Base-by-base conservation (phyloP, 2,329 filamentous ascomycete species). In the Phialophora expanda region DNA sequence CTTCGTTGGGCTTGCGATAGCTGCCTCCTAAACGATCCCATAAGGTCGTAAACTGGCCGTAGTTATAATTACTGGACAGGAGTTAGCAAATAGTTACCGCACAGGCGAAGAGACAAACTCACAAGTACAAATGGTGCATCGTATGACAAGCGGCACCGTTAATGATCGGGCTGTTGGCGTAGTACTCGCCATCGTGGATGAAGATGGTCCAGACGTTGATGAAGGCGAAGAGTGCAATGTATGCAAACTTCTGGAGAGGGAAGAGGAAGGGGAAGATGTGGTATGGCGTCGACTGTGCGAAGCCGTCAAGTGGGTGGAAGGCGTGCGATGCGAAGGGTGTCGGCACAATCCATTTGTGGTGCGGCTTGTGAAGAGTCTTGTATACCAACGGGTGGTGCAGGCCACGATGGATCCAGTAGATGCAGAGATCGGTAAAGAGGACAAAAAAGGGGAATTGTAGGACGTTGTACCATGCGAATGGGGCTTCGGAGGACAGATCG, bases 331-430 rank as follows among this genome's bases (percentile, higher is more conserved):
- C 93, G 77, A 87, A 97, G 0, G 94, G 94, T 2, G 92, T 96
- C 2, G 94, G 94, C 92, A 97, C 96, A 80, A 98, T 97, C 94
- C 94, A 98, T 83, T 97, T 97, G 88, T 98, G 94, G 81, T 98
- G 94, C 71, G 93, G 90, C 87, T 98, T 98, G 86, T 98, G 94
- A 57, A 97, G 85, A 71, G 84, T 83, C 83, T 93, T 96, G 86
- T 98, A 98, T 72, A 95, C 77, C 55, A 80, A 75, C 17, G 91
- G 91, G 79, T 93, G 89, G 80, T 97, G 93, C 68, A 96, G 85
- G 64, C 87, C 90, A 64, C 93, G 90, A 82, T 96, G 93, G 74
- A 96, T 94, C 85, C 90, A 92, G 84, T 97, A 96, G 81, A 97
- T 93, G 81, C 85, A 88, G 78, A 90, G 90, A 80, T 97, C 93